Conservation (phyloP, 2,329 filamentous ascomycete genomes). For the Parascedosporium putredinis region DNA sequence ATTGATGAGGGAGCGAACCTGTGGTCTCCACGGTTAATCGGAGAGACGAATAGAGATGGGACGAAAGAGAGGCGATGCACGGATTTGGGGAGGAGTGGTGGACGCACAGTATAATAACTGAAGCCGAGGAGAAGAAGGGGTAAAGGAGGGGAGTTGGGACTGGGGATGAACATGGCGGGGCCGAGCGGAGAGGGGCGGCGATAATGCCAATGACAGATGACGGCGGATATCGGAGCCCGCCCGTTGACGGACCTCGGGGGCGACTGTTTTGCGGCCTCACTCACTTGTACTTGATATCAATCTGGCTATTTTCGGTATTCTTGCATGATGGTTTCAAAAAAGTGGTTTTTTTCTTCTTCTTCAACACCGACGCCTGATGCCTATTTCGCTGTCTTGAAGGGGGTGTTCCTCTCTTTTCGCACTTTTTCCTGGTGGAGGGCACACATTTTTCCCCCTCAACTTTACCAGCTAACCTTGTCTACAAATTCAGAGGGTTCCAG, state of each 20-base stretch:
- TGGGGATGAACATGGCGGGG: no score
- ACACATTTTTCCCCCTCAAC: no score
- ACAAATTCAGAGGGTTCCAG: no score
- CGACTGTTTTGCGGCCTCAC: not conserved
- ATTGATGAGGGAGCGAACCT: conserved; percentile 54
- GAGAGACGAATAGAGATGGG: not conserved
- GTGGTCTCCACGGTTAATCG: conserved; percentile 32
- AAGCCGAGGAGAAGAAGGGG: not conserved
- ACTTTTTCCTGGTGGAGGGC: no score
- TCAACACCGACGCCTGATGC: no score
- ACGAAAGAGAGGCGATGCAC: not conserved
- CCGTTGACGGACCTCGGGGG: not conserved
- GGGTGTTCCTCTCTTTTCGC: no score
- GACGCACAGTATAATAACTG: no score
- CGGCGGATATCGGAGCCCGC: not conserved
- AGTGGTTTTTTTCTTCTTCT: not conserved
- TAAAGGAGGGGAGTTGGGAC: not conserved
- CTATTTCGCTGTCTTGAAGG: no score
- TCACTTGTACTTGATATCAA: conserved; percentile 4
- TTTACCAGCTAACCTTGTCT: no score
- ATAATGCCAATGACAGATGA: not conserved
- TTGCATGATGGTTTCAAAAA: conserved; percentile 1
- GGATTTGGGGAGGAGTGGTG: no score
- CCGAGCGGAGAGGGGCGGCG: no score
- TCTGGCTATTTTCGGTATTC: conserved; percentile 3